Evolutionary conservation across 306 rosid species (phyloP), one percentile per base, ranked within the genome.

Genomic region (Casuarina glauca): DNA sequence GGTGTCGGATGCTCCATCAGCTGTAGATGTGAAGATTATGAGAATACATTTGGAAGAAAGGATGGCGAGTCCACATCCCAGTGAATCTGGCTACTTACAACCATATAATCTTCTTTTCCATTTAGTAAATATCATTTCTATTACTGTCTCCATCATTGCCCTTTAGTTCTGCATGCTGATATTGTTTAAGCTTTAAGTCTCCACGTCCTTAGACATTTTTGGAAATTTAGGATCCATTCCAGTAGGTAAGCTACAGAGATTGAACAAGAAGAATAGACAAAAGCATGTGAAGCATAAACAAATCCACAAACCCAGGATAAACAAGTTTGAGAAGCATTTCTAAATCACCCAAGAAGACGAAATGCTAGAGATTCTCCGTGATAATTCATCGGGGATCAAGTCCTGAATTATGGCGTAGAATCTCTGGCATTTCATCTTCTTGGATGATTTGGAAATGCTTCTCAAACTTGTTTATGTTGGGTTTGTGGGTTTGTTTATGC

Each of bases 1-100:
- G 93, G 95, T 66, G 95, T 90, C 16, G 97, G 98, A 82, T 94
- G 98, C 86, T 92, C 97, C 67, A 70, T 86, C 79, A 62, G 82
- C 80, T 94, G 97, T 82, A 85, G 92, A 86, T 94, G 98, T 68
- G 93, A 92, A 84, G 96, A 95, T 35, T 94, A 97, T 78, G 87
- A 88, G 84, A 94, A 94, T 63, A 80, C 88, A 49, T 86, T 76
- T 81, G 98, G 98, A 52, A 90, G 87, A 86, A 94, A 89, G 84
- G 94, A 92, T 80, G 97, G 97, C 91, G 74, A 86, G 94, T 80
- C 19, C 63, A 19, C 60, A 71, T 45, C 70, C 45, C 76, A 62
- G 45, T 67, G 32, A 36, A 11, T 43, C 36, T 67, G 73, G 80
- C 45, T 17, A 32, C 48, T 74, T 41, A 6, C 44, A n/a, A 48